These are phyloP conservation scores for Pyrus pyrifolia DNA, from an alignment of 306 rosid species.

Conservation along the genomic window DNA sequence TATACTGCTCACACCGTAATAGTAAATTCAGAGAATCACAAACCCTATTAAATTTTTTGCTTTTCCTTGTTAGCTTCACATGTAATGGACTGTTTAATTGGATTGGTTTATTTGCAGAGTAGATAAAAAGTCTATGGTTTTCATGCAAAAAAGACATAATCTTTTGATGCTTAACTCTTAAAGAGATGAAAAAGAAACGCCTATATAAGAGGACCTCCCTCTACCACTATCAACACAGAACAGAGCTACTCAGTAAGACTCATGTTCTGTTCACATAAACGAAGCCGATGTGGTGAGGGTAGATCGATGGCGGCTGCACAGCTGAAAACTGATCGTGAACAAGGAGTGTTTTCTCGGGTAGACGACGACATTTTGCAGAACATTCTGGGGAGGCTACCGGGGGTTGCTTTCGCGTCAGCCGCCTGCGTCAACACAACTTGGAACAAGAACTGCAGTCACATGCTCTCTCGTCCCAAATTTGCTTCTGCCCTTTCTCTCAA, in stretches of 20 bases:
- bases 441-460: conserved; percentile 37
- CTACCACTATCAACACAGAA: not conserved
- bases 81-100: not conserved
- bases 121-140: not conserved
- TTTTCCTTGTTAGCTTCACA: not conserved
- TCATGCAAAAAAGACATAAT: not conserved
- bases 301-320: not conserved
- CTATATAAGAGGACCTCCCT: not conserved
- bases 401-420: conserved; percentile 42
- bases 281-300: not conserved
- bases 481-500: conserved; percentile 56
- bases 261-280: not conserved
- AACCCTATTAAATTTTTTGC: not conserved
- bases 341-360: not conserved
- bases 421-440: conserved; percentile 50
- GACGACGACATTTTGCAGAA: conserved; percentile 21
- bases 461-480: conserved; percentile 48
- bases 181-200: not conserved
- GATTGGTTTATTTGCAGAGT: not conserved
- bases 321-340: not conserved
- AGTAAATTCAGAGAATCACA: not conserved
- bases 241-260: not conserved
- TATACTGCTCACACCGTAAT: not conserved
- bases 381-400: conserved; percentile 38
- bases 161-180: not conserved